Evolutionary conservation across 257 asterid species (phyloP).

Genomic region (Lithospermum erythrorhizon): DNA sequence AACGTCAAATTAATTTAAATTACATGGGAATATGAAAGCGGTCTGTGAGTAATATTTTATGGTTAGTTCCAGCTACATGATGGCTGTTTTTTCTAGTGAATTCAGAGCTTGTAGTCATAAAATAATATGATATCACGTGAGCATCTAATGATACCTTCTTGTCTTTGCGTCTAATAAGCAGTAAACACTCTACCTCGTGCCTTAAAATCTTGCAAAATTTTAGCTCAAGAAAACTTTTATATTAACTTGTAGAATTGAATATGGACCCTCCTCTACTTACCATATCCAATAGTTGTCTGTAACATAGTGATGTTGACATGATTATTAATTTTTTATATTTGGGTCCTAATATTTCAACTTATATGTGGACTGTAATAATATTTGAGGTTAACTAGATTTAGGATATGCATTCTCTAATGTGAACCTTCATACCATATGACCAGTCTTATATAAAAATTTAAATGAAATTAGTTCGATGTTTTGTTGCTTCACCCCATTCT

Average conservation of each 20-base stretch:
- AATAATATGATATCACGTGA: slow-evolving; percentile 60
- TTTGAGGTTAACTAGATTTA: too few relatives aligned
- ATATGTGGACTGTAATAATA: too few relatives aligned
- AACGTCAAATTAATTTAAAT: not conserved
- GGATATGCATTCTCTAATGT: too few relatives aligned
- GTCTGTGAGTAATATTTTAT: slow-evolving; percentile 21
- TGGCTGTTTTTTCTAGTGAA: slow-evolving; percentile 32
- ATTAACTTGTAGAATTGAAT: not conserved
- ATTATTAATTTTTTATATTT: too few relatives aligned
- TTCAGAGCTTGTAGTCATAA: slow-evolving; percentile 25
- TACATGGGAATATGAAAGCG: slow-evolving; percentile 1
- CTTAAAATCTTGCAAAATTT: slow-evolving; percentile 36
- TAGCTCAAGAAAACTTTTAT: slow-evolving; percentile 16
- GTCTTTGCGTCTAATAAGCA: not conserved
- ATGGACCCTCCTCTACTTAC: too few relatives aligned
- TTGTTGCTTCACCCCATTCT: too few relatives aligned
- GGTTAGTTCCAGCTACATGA: slow-evolving; percentile 51
- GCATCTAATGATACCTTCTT: slow-evolving; percentile 15
- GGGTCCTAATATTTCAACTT: too few relatives aligned
- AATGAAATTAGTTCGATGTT: too few relatives aligned
- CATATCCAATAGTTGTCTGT: not conserved
- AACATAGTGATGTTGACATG: too few relatives aligned
- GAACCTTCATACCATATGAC: too few relatives aligned
- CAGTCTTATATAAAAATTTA: too few relatives aligned
- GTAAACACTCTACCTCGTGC: slow-evolving; percentile 34